Evolutionary conservation across 2,329 filamentous ascomycete species (phyloP), one percentile per base, ranked within the genome.

Genomic region (Diaporthe vaccinii): DNA sequence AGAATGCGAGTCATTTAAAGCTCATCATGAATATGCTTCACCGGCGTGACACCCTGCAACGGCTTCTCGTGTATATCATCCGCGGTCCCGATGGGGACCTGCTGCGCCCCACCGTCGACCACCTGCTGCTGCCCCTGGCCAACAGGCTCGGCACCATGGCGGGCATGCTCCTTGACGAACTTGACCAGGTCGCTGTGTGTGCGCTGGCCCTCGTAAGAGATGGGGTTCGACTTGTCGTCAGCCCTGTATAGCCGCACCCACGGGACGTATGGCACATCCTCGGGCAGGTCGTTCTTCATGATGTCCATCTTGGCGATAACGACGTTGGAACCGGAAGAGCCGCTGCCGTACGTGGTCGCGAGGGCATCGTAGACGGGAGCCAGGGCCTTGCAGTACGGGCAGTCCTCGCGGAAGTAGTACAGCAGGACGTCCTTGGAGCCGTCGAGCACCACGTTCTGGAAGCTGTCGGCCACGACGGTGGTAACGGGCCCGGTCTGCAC

Each of bases 351-450:
- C 76, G 92, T 89, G 76, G 89, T 86, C 73, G 91, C 97, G 76
- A 99, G 94, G 85, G 98, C 95, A 78, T 99, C 97, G 86, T 98
- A 99, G 85, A 98, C 93, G 81, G 97, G 96, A 73, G 96, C 96
- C 78, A 99, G 93, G 85, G 92, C 96, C 91, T 98, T 98, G 95
- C 97, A 99, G 92, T 99, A 97, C 80, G 97, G 97, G 85, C 97
- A 99, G 96, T 97, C 98, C 78, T 97, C 96, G 76, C 97, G 97
- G 88, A 98, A 98, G 89, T 98, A 98, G 89, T 99, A 97, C 78
- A 99, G 87, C 79, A 99, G 91, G 76, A 99, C 97, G 85, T 99
- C 97, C 93, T 98, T 98, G 84, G 93, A 90, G 85, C 98, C 93
- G 84, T 99, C 93, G 74, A 98, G 90, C 82, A 99, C 96, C 79